Evolutionary conservation across 768 basidiomycete species (phyloP), one percentile per base, ranked within the genome.

Genomic region (Panaeolus cyanescens): DNA sequence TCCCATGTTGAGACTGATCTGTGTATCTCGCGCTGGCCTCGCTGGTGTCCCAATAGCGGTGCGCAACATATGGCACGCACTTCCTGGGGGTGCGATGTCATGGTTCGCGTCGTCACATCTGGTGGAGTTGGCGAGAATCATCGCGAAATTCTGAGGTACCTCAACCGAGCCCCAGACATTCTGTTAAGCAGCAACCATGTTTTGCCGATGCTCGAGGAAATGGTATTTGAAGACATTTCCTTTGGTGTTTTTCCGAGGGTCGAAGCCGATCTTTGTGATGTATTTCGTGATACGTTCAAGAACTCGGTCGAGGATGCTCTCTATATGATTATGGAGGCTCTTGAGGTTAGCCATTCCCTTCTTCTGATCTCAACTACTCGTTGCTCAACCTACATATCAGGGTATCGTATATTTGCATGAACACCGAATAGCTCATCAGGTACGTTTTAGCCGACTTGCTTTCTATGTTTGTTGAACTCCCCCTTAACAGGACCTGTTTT

Each of bases 221-320:
- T 60, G 12, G 17, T 39, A 12, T 60, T 25, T 28, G 32, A 60
- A 25, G 59, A 60, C 19, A 54, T 60, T 22, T 28, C 22, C 22
- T 33, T 60, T 36, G 30, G 32, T 3, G 59, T 34, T 1, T n/a
- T 55, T 22, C 59, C 59, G n/a, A 60, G 19, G 54, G 20, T 55
- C 33, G 37, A 33, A n/a, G 15, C 30, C 15, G 10, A 17, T 3
- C 45, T 55, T 5, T 5, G 12, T 7, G 25, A 19, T 12, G 36
- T 31, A 22, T 28, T 50, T n/a, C 36, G 1, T 22, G 3, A 33
- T 32, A 33, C 17, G 12, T 28, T 3, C n/a, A n/a, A n/a, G n/a
- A 57, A 57, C 22, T 60, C 63, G 19, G 56, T 64, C 4, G 63
- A 64, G 31, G 63, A 64, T 28, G n/a, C 45, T 5, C 12, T 64